Evolutionary conservation across 768 basidiomycete genomes (phyloP), one percentile per base, ranked within the genome.

Genomic region (Rossbeevera mucosa): DNA sequence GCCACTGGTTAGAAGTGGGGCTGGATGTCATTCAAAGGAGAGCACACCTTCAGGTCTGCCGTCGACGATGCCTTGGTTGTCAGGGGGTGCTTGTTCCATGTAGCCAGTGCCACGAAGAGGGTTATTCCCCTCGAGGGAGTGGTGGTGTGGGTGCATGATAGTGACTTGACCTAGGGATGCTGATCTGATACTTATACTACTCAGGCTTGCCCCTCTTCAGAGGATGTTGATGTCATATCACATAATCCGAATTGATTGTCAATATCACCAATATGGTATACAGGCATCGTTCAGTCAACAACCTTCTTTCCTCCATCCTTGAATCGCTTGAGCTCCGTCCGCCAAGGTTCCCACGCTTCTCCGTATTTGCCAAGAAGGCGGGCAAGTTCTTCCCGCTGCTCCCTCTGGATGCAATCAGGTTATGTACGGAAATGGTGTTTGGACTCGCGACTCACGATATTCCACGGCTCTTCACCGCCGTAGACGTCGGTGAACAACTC

Each of bases 401-500:
- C 92, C 60, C 68, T 81, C 93, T 94, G 60, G n/a, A 42, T 55
- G 4, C 12, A 61, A 49, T 13, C 26, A 30, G 43, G 41, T 7
- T 4, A 25, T 2, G 21, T 36, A n/a, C 20, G 8, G 0, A 20
- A 2, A 36, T 13, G 20, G 5, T 25, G 1, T 48, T 16, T 14
- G 20, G 7, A 28, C 2, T 48, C n/a, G 18, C 12, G 44, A 77
- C 91, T 64, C 64, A 90, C 91, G 58, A 92, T 71, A 62, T 88
- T 89, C 86, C 85, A 89, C 1, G 88, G 89, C 62, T 86, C 80
- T 58, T 90, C 82, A 3, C 89, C 91, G 21, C 81, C 90, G 66
- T 94, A 95, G 8, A 95, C 83, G 57, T 95, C 92, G 7, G 80
- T 85, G 68, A 94, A 94, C 62, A 94, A 71, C 66, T 91, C 82